These are phyloP conservation scores for Quercus engelmannii DNA, from an alignment of 306 rosid species.

Conservation along the genomic window DNA sequence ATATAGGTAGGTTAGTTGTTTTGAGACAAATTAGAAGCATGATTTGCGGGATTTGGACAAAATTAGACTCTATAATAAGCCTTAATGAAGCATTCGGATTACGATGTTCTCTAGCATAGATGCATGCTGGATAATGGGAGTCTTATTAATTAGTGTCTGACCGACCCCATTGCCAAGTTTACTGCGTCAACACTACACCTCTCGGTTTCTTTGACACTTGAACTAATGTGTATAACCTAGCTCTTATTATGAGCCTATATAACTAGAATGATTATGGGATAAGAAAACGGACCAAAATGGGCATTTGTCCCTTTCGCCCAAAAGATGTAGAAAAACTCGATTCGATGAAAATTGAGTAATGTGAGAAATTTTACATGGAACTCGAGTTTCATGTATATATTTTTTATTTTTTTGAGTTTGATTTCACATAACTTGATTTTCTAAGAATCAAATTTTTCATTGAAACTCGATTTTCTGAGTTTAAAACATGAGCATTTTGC, in stretches of 20 bases:
- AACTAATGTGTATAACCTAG: background rate
- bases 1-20: slow-evolving; percentile 7
- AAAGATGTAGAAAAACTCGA: too few species aligned
- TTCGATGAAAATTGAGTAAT: too few species aligned
- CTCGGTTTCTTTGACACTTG: background rate
- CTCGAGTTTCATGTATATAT: too few species aligned
- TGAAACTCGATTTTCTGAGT: too few species aligned
- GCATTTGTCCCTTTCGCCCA: too few species aligned
- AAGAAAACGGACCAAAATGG: background rate
- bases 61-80: background rate
- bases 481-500: too few species aligned
- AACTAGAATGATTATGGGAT: background rate
- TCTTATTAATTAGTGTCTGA: background rate
- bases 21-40: background rate
- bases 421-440: too few species aligned
- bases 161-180: slow-evolving; percentile 6
- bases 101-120: background rate
- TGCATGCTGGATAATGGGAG: slow-evolving; percentile 12
- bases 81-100: slow-evolving; percentile 12
- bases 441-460: too few species aligned
- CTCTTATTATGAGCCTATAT: background rate
- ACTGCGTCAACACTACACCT: background rate
- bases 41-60: background rate
- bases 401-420: too few species aligned
- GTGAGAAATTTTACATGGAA: too few species aligned